A percentile compares a stretch with the other conserved stretches of the same genome.
Evolutionary conservation across 2,329 filamentous ascomycete species (phyloP).

Genomic region (Fulvia fulva): DNA sequence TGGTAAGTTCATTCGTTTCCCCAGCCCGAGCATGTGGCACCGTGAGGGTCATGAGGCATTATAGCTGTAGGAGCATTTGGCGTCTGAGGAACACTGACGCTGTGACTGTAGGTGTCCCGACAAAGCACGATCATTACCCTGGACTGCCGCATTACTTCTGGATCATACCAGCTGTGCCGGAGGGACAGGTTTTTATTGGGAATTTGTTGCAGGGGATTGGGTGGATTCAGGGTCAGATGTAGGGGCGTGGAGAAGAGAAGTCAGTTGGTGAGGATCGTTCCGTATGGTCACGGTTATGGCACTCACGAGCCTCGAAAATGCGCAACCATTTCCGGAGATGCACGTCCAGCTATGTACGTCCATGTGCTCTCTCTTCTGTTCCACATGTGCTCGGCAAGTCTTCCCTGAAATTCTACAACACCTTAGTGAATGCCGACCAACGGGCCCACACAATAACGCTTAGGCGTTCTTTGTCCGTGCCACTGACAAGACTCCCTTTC

Average conservation of each 20-base stretch:
- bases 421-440: no score
- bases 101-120: slow-evolving; percentile 37
- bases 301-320: neutral
- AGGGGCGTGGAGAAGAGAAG: neutral
- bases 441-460: no score
- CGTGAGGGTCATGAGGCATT: no score
- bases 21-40: no score
- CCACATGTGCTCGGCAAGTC: neutral
- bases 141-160: slow-evolving; percentile 36
- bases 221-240: slow-evolving; percentile 9
- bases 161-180: slow-evolving; percentile 22
- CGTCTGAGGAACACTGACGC: no score
- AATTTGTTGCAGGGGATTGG: slow-evolving; percentile 19
- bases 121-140: slow-evolving; percentile 40
- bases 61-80: neutral
- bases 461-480: no score
- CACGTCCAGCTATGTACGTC: neutral
- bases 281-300: neutral
- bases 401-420: neutral
- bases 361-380: no score
- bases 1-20: no score
- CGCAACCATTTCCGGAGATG: no score
- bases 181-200: slow-evolving; percentile 14
- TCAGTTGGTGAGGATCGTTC: no score
- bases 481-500: no score